Conservation (phyloP, 139 green algal genomes). For the Asterochloris sp. region DNA sequence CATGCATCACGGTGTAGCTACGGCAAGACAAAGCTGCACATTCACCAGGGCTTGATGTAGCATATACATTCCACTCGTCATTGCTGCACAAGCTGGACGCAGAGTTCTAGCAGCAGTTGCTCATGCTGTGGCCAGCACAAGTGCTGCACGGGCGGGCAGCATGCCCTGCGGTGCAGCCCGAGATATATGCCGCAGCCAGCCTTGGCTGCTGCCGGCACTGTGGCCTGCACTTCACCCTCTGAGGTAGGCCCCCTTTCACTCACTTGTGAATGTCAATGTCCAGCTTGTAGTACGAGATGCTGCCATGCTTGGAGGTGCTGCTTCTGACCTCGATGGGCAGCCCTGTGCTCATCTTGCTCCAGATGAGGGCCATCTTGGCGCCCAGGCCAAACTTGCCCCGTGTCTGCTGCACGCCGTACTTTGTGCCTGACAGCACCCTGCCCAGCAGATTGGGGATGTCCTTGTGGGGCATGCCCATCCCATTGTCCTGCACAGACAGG, state of each 20-base stretch:
- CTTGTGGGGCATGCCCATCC: conserved; percentile 87
- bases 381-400: conserved; percentile 96
- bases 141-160: too few relatives aligned
- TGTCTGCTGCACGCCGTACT: conserved; percentile 95
- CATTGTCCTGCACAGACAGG: conserved; percentile 81
- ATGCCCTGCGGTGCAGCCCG: too few relatives aligned
- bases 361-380: conserved; percentile 98
- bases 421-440: conserved; percentile 86
- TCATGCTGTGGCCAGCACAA: too few relatives aligned
- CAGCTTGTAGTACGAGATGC: conserved; percentile 78
- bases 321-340: conserved; percentile 86
- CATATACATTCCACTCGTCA: too few relatives aligned
- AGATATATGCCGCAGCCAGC: too few relatives aligned
- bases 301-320: conserved; percentile 42
- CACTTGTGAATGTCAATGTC: conserved; percentile 94
- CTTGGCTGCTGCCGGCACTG: too few relatives aligned
- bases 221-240: background rate
- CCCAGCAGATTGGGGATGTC: conserved; percentile 97
- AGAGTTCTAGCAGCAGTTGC: too few relatives aligned
- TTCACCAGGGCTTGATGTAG: too few relatives aligned
- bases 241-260: background rate
- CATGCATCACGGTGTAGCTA: too few relatives aligned
- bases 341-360: conserved; percentile 91
- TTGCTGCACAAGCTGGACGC: too few relatives aligned
- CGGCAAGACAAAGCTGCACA: too few relatives aligned